Evolutionary conservation across 805 yeast species (phyloP).

Genomic region (Metschnikowia proteae): DNA sequence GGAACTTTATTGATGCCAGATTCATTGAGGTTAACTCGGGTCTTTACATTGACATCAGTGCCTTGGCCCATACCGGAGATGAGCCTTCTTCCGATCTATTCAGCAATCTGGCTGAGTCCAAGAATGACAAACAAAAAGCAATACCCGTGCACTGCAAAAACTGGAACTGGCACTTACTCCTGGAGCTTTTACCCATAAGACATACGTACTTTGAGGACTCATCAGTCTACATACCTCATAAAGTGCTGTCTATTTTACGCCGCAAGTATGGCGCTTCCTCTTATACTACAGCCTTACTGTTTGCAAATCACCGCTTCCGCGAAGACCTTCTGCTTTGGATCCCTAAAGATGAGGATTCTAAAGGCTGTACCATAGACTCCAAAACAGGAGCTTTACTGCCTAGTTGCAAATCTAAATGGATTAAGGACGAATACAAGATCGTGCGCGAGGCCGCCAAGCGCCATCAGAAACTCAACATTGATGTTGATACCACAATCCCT

Average conservation of each 20-base stretch:
- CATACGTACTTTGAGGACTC: slow-evolving; percentile 37
- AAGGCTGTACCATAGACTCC: slow-evolving; percentile 22
- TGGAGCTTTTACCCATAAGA: slow-evolving; percentile 34
- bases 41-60: slow-evolving; percentile 24
- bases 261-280: slow-evolving; percentile 32
- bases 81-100: slow-evolving; percentile 8
- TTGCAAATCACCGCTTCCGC: slow-evolving; percentile 36
- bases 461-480: slow-evolving; percentile 20
- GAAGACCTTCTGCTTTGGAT: slow-evolving; percentile 46
- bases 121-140: slow-evolving; percentile 6
- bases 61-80: slow-evolving; percentile 12
- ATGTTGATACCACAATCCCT: slow-evolving; percentile 25
- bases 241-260: slow-evolving; percentile 27
- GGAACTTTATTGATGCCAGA: slow-evolving; percentile 20
- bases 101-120: neutral
- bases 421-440: slow-evolving; percentile 35
- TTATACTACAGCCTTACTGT: slow-evolving; percentile 26
- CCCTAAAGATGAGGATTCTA: slow-evolving; percentile 36
- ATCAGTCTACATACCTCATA: slow-evolving; percentile 33
- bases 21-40: slow-evolving; percentile 36
- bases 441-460: slow-evolving; percentile 24
- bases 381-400: slow-evolving; percentile 32
- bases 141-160: slow-evolving; percentile 36
- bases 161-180: slow-evolving; percentile 38
- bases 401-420: slow-evolving; percentile 10